These are phyloP conservation scores for Ziziphus jujuba DNA, from an alignment of 306 rosid species.

Conservation along the genomic window DNA sequence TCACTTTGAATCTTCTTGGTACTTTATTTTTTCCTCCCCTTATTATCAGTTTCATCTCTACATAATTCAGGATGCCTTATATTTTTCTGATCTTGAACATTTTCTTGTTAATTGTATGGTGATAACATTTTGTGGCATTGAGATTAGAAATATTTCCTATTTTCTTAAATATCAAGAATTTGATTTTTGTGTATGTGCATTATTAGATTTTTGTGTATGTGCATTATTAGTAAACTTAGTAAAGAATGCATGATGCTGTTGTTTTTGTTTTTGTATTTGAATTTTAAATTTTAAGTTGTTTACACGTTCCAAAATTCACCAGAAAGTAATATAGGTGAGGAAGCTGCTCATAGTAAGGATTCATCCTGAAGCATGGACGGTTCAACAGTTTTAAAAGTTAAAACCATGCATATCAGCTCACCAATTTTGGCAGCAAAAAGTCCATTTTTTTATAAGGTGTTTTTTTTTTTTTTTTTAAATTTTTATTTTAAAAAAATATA, in stretches of 20 bases:
- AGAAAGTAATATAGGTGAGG: constrained; percentile 31
- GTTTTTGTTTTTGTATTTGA: background rate
- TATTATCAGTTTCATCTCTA: background rate
- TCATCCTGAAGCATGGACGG: constrained; percentile 16
- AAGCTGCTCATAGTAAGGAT: constrained; percentile 25
- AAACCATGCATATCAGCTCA: constrained; percentile 49
- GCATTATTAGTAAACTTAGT: too few relatives aligned
- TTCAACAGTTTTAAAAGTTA: constrained; percentile 26
- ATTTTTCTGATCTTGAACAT: background rate
- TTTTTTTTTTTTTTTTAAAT: background rate
- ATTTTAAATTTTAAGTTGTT: background rate
- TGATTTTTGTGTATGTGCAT: too few relatives aligned
- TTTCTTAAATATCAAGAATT: too few relatives aligned
- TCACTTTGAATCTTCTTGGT: constrained; percentile 10
- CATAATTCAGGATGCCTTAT: background rate
- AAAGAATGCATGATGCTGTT: background rate
- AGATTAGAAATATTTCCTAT: background rate
- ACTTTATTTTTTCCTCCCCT: background rate
- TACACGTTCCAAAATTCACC: background rate
- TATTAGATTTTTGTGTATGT: too few relatives aligned
- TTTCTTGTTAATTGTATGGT: background rate
- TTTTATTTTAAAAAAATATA: too few relatives aligned
- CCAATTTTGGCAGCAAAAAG: constrained; percentile 56
- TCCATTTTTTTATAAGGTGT: constrained; percentile 52
- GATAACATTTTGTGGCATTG: background rate